These are phyloP conservation scores for Blastobotrys peoriensis DNA, from an alignment of 805 yeast genomes.

Conservation along the genomic window DNA sequence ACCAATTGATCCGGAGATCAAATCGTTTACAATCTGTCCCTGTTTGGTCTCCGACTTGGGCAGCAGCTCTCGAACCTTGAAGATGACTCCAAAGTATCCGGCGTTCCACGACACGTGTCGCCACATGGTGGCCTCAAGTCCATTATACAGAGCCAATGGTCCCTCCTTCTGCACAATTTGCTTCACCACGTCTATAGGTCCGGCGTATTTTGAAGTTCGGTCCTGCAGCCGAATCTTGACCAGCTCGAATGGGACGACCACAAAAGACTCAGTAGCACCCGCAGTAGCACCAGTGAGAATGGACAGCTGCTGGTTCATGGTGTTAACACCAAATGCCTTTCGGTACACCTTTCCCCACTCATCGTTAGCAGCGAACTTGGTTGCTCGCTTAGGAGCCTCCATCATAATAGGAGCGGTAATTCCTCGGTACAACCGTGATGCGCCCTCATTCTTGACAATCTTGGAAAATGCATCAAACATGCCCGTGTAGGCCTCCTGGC, in stretches of 20 bases:
- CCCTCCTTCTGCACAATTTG: constrained; percentile 74
- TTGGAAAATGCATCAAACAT: constrained; percentile 78
- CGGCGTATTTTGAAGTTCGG: constrained; percentile 69
- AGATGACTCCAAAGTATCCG: constrained; percentile 93
- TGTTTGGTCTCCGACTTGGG: constrained; percentile 69
- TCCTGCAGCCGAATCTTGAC: constrained; percentile 95
- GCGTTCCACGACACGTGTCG: constrained; percentile 97
- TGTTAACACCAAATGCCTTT: constrained; percentile 56
- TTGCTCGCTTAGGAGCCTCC: constrained; percentile 99
- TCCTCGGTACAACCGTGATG: constrained; percentile 73
- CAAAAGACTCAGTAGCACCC: constrained; percentile 94
- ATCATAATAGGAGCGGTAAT: constrained; percentile 92
- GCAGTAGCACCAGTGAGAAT: constrained; percentile 96
- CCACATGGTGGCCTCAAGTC: constrained; percentile 95
- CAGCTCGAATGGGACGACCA: constrained; percentile 95
- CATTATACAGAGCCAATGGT: constrained; percentile 77
- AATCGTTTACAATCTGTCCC: constrained; percentile 77
- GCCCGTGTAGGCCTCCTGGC: constrained; percentile 66
- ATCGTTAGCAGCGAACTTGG: constrained; percentile 97
- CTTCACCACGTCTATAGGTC: constrained; percentile 76
- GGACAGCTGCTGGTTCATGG: constrained; percentile 77
- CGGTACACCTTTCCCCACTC: constrained; percentile 88
- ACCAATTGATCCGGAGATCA: constrained; percentile 91
- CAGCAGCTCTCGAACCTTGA: constrained; percentile 72
- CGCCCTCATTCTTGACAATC: constrained; percentile 81